phyloP scores from a whole-genome alignment of 148 eudicot genomes.

The Fagopyrum tataricum region DNA sequence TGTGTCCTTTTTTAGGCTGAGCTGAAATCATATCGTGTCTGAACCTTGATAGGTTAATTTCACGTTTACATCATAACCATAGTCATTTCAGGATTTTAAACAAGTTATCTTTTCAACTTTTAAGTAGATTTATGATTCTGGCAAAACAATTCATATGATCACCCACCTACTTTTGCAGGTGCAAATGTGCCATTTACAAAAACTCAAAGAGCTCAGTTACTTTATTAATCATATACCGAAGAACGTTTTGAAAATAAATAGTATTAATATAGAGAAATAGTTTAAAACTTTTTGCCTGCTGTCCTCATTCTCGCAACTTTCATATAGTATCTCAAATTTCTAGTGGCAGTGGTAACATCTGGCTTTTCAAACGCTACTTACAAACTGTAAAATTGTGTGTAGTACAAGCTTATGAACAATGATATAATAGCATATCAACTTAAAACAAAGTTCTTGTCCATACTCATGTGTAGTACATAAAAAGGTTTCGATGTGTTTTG shows the following conservation, averaged over 20 bases:
- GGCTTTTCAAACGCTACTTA: no score
- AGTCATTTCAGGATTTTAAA: not conserved
- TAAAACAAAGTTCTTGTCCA: not conserved
- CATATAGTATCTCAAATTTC: not conserved
- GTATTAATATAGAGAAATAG: not conserved
- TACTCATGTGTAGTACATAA: no score
- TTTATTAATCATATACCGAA: no score
- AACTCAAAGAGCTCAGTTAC: no score
- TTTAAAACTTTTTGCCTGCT: not conserved
- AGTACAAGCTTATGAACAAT: not conserved
- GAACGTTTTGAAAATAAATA: no score
- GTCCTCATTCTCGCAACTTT: not conserved
- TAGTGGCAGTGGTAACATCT: no score
- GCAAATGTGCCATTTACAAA: not conserved
- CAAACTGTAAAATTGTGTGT: not conserved
- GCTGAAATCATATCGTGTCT: not conserved
- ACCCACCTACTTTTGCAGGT: not conserved
- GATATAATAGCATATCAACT: not conserved
- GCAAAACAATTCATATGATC: not conserved
- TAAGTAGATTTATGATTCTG: not conserved
- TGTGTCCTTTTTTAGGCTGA: not conserved
- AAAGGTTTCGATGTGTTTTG: no score
- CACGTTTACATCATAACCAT: conserved; percentile 9
- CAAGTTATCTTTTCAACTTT: not conserved
- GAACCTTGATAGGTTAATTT: not conserved